Conservation (phyloP, 306 rosid genomes). For the Dalbergia oliveri region DNA sequence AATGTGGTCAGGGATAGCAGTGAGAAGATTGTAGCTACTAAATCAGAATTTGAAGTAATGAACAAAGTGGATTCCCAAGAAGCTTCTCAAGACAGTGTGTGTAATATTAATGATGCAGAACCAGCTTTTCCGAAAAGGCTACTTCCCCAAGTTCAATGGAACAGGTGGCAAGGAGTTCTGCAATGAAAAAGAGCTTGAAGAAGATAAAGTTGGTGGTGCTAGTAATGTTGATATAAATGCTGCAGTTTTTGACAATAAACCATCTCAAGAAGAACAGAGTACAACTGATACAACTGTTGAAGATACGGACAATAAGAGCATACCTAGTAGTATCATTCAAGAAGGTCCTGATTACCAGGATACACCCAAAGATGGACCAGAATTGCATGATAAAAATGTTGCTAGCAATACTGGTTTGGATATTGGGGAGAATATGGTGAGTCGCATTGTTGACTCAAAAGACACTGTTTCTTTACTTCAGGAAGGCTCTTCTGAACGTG, state of each 20-base stretch:
- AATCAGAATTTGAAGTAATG: slow-evolving; percentile 44
- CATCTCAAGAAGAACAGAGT: slow-evolving; percentile 50
- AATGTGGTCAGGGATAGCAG: slow-evolving; percentile 64
- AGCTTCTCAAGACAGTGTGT: slow-evolving; percentile 31
- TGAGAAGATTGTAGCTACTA: slow-evolving; percentile 36
- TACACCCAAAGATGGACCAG: slow-evolving; percentile 46
- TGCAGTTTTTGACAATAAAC: slow-evolving; percentile 33
- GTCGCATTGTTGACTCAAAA: slow-evolving; percentile 28
- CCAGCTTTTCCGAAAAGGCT: slow-evolving; percentile 44
- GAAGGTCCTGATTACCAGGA: slow-evolving; percentile 49
- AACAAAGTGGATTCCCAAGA: slow-evolving; percentile 47
- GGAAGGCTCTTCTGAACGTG: slow-evolving; percentile 45
- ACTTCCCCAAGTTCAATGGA: slow-evolving; percentile 17
- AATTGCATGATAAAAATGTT: slow-evolving; percentile 43
- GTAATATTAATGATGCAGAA: slow-evolving; percentile 33
- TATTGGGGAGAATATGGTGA: slow-evolving; percentile 43
- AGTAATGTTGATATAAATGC: slow-evolving; percentile 42
- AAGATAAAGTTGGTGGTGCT: slow-evolving; percentile 42
- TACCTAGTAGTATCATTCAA: slow-evolving; percentile 21
- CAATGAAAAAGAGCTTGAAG: slow-evolving; percentile 48
- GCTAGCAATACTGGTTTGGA: slow-evolving; percentile 42
- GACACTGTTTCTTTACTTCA: slow-evolving; percentile 41
- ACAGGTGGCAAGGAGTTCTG: slow-evolving; percentile 41
- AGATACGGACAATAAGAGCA: slow-evolving; percentile 33
- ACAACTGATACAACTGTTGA: slow-evolving; percentile 40